These are phyloP conservation scores for Hyphodiscus sp. DNA, from an alignment of 2,329 filamentous ascomycete species.

Conservation along the genomic window DNA sequence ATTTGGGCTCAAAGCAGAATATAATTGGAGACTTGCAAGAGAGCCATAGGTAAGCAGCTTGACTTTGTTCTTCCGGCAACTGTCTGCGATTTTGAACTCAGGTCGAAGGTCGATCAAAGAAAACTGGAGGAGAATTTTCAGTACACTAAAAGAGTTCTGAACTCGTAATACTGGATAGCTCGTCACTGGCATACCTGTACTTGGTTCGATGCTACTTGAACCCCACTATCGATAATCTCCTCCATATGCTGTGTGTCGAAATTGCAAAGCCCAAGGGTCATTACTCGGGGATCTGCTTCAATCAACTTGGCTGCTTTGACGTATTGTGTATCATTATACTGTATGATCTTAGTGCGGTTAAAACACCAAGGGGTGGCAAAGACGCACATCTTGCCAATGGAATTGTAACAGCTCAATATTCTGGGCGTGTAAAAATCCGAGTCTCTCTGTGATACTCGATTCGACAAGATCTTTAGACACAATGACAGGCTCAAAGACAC, in stretches of 20 bases:
- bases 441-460: slow-evolving; percentile 32
- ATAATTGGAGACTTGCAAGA: slow-evolving; percentile 22
- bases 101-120: slow-evolving; percentile 36
- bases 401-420: slow-evolving; percentile 37
- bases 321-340: slow-evolving; percentile 35
- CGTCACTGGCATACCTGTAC: slow-evolving; percentile 27
- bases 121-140: slow-evolving; percentile 27
- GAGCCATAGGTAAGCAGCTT: slow-evolving; percentile 40
- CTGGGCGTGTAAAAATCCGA: slow-evolving; percentile 28
- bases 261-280: slow-evolving; percentile 35
- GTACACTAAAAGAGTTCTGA: neutral
- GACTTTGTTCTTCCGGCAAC: slow-evolving; percentile 33
- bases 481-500: slow-evolving; percentile 33
- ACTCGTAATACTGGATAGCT: neutral
- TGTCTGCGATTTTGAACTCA: slow-evolving; percentile 31
- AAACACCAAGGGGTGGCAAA: neutral
- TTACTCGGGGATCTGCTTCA: slow-evolving; percentile 30
- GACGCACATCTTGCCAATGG: slow-evolving; percentile 35
- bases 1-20: neutral
- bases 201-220: slow-evolving; percentile 33
- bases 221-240: slow-evolving; percentile 29
- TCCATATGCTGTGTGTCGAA: slow-evolving; percentile 35
- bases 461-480: slow-evolving; percentile 29
- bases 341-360: neutral
- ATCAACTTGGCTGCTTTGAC: slow-evolving; percentile 30